Conservation (phyloP, 805 yeast species). For the Candida suzukii region DNA sequence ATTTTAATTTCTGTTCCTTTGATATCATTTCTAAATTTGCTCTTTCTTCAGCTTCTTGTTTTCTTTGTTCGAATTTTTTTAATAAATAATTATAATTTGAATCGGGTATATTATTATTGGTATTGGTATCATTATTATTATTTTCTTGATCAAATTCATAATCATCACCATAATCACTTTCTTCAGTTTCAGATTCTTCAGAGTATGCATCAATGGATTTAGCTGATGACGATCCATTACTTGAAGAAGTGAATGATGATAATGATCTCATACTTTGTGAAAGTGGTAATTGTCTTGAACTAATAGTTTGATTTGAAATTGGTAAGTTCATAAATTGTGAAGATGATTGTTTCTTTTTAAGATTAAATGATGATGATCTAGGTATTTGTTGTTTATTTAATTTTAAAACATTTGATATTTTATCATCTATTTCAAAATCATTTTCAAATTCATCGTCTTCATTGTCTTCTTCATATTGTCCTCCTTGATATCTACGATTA, state of each 20-base stretch:
- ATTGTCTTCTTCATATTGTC: constrained; percentile 16
- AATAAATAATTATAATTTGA: constrained; percentile 2
- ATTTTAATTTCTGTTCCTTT: constrained; percentile 5
- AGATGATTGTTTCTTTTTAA: not conserved
- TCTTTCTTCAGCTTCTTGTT: constrained; percentile 10
- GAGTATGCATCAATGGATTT: not conserved
- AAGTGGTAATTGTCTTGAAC: not conserved
- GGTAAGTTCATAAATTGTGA: not conserved
- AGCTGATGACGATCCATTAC: not conserved
- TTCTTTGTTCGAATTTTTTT: constrained; percentile 11
- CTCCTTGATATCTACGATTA: constrained; percentile 12
- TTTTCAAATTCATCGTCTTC: constrained; percentile 17
- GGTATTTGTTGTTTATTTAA: not conserved
- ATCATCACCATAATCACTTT: constrained; percentile 3
- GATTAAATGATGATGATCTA: not conserved
- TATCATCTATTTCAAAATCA: constrained; percentile 2
- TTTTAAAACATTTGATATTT: not conserved
- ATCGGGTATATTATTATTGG: not conserved
- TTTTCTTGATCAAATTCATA: not conserved
- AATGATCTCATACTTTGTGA: not conserved
- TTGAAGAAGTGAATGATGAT: not conserved
- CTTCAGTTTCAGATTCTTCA: not conserved
- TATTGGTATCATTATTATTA: not conserved
- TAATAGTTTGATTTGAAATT: not conserved
- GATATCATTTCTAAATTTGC: constrained; percentile 8